Evolutionary conservation across 2,329 filamentous ascomycete species (phyloP), one percentile per base, ranked within the genome.

Genomic region (Coniochaeta pulveracea): DNA sequence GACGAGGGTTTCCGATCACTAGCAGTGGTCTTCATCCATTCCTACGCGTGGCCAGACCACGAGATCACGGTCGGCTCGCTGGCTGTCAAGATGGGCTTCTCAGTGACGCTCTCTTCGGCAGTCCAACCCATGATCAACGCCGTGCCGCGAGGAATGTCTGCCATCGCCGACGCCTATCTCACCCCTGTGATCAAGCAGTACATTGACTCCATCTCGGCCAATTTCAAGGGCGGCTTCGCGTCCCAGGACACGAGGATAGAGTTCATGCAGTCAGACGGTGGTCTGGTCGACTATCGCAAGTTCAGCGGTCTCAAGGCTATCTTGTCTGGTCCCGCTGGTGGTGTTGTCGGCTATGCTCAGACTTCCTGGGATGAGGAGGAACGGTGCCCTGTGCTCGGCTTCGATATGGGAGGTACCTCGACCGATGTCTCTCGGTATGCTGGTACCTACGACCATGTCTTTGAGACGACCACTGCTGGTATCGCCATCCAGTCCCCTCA

Each of bases 111-210:
- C 26, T 78, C 73, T 36, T 73, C 79, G 41, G 68, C 78, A 47
- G 61, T 81, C 26, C 78, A 80, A 70, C 76, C 76, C 6, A 83
- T 82, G 77, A 82, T 84, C 54, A 83, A 84, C 52, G 59, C 84
- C 14, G 71, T 83, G 2, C 76, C 80, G 4, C 60, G 80, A 44
- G 76, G 75, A 7, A 80, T 75, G 3, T 82, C 77, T 14, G 76
- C 78, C 2, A 80, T 75, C 42, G 79, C 78, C n/a, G 80, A 84
- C 56, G 79, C 80, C 10, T 85, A 85, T 48, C 61, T 85, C 14
- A 83, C 79, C 0, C 80, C 80, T 0, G 71, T 75, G 1, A 84
- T 83, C 41, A 68, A 72, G 39, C 76, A 76, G 46, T 85, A 85
- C 47, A 77, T 84, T 35, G 64, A 69, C 27, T 72, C 75, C 2